Base-by-base conservation (phyloP, 306 rosid genomes). In the Dryas alaskensis region DNA sequence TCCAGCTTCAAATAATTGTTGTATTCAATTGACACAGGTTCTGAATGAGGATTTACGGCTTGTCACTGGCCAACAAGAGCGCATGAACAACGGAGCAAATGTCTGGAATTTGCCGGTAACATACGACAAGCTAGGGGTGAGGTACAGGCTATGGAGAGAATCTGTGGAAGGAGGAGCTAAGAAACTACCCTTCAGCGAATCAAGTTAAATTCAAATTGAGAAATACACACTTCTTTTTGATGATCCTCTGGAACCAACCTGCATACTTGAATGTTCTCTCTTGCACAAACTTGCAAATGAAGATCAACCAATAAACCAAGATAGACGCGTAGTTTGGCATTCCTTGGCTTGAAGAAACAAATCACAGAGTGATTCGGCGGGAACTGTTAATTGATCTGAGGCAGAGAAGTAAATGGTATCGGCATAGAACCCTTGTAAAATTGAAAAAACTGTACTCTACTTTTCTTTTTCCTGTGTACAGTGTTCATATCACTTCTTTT, bases 1-100 rank as follows among this genome's bases (percentile, higher is more conserved):
- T 42, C 46, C 53, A 25, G 40, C 58, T 77, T 19, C 14, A 19
- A 60, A 42, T 22, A 31, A 17, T 31, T 52, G 37, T 6, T 73
- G 4, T 10, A 67, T 80, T 66, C 6, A 17, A 65, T 7, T 70
- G 40, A 43, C 25, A 27, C 82, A 93, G 97, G 97, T 91, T 58
- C 69, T 93, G 81, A 91, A 91, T 13, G 98, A 93, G 84, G 98
- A 93, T 79, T 85, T 93, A 40, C 76, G 98, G 85, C 89, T 93
- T 5, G 96, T 93, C 37, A 13, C 87, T 0, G 98, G 98, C 0
- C 98, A 90, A 77, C 98, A 93, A 86, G 98, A 90, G 78, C 78
- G 97, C 60, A 90, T 93, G 97, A 84, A 77, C 47, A 86, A 78
- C 0, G 98, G 98, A 4, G 92, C 86, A 64, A 93, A 90, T 57